Conservation (phyloP, 768 basidiomycete genomes). For the Termitomyces sp. region DNA sequence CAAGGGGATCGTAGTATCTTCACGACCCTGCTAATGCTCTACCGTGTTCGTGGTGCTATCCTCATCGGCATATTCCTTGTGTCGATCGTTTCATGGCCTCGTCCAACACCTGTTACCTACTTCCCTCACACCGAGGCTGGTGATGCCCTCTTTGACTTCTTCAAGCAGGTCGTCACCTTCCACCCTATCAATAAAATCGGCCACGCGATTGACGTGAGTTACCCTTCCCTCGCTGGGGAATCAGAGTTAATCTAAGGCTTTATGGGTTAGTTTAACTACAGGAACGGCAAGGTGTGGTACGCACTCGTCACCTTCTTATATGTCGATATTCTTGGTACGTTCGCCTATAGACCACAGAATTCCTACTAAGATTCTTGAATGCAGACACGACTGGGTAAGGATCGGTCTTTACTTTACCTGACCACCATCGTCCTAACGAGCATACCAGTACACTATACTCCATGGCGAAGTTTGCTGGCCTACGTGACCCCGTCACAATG, state of each 20-base stretch:
- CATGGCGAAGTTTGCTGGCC: slow-evolving; percentile 89
- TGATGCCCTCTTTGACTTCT: slow-evolving; percentile 73
- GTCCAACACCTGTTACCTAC: slow-evolving; percentile 73
- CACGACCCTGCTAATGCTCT: slow-evolving; percentile 77
- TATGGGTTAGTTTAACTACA: slow-evolving; percentile 40
- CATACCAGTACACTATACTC: slow-evolving; percentile 73
- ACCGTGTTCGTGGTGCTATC: slow-evolving; percentile 79
- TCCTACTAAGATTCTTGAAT: slow-evolving; percentile 1
- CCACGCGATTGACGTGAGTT: slow-evolving; percentile 61
- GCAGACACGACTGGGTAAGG: slow-evolving; percentile 45
- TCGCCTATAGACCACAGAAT: not conserved
- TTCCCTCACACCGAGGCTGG: slow-evolving; percentile 72
- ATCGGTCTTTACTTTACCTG: too few relatives aligned
- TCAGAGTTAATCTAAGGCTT: not conserved
- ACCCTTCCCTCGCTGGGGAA: not conserved
- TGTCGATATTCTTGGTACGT: slow-evolving; percentile 74
- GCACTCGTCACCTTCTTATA: slow-evolving; percentile 87
- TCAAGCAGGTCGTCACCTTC: slow-evolving; percentile 81
- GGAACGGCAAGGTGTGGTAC: slow-evolving; percentile 79
- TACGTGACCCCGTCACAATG: slow-evolving; percentile 77
- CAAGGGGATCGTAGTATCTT: slow-evolving; percentile 42
- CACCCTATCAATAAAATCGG: slow-evolving; percentile 56
- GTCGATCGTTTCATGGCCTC: slow-evolving; percentile 85
- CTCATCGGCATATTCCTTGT: slow-evolving; percentile 80
- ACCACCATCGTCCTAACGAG: not conserved